Conservation (phyloP, 1,284 basidiomycete species). For the Cystobasidium pallidum region DNA sequence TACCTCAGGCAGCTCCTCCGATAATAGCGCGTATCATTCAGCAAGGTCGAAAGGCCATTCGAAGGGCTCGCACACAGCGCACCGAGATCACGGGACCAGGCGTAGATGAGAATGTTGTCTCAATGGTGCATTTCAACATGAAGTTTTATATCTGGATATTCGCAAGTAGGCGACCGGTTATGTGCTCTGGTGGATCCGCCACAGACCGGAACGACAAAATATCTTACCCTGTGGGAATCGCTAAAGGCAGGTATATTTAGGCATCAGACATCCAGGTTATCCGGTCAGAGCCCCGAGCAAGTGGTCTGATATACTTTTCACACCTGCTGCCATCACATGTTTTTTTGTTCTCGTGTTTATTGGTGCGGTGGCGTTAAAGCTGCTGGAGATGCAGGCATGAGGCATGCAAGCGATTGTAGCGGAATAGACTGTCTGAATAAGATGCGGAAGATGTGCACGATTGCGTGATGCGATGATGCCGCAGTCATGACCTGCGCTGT, state of each 20-base stretch:
- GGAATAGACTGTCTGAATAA: background rate
- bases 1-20: constrained; percentile 19
- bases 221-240: too few relatives aligned
- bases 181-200: too few relatives aligned
- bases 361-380: constrained; percentile 5
- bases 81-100: background rate
- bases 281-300: too few relatives aligned
- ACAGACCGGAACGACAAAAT: too few relatives aligned
- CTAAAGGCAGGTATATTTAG: too few relatives aligned
- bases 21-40: constrained; percentile 23
- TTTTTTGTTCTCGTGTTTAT: constrained; percentile 16
- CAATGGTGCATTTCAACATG: too few relatives aligned
- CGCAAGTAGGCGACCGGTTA: too few relatives aligned
- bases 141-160: too few relatives aligned
- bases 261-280: too few relatives aligned
- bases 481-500: constrained; percentile 3
- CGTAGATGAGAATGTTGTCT: background rate
- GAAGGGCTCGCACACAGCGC: background rate
- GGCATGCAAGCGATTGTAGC: constrained; percentile 8
- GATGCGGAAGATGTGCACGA: background rate
- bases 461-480: background rate
- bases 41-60: constrained; percentile 13
- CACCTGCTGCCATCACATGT: constrained; percentile 17
- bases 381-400: constrained; percentile 2
- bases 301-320: too few relatives aligned